phyloP scores from a whole-genome alignment of 2,329 filamentous ascomycete species.

The Penicillium sp. region DNA sequence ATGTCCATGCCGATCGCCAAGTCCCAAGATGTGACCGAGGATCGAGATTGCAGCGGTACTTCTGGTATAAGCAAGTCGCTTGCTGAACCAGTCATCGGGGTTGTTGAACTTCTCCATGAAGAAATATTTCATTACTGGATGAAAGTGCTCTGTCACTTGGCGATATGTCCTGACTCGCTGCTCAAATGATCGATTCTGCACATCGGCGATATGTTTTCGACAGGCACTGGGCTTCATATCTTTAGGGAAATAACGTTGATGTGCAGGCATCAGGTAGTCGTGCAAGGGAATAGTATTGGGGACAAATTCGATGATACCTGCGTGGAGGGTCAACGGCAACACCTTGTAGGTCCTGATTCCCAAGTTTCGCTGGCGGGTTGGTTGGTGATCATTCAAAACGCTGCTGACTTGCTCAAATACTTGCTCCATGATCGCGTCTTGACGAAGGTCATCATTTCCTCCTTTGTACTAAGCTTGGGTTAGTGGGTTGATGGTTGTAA shows the following conservation, averaged over 20 bases:
- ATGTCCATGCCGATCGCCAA: conserved; percentile 93
- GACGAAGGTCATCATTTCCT: conserved; percentile 90
- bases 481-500: conserved; percentile 1
- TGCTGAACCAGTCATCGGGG: conserved; percentile 93
- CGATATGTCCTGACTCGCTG: conserved; percentile 73
- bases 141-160: conserved; percentile 76
- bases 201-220: conserved; percentile 74
- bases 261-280: conserved; percentile 87
- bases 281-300: conserved; percentile 89
- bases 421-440: conserved; percentile 99
- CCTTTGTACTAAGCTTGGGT: conserved; percentile 68
- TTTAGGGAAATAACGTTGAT: conserved; percentile 80
- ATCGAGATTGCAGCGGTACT: conserved; percentile 95
- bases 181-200: conserved; percentile 68
- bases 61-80: conserved; percentile 84
- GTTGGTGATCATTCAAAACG: conserved; percentile 79
- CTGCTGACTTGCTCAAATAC: conserved; percentile 96
- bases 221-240: conserved; percentile 76
- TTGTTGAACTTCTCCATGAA: conserved; percentile 94
- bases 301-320: conserved; percentile 96
- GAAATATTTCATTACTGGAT: conserved; percentile 94
- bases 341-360: conserved; percentile 97
- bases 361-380: conserved; percentile 82
- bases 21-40: conserved; percentile 85
- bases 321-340: conserved; percentile 77